Conservation (phyloP, 495 filamentous ascomycete genomes). For the Astrothelium subdiscretum region DNA sequence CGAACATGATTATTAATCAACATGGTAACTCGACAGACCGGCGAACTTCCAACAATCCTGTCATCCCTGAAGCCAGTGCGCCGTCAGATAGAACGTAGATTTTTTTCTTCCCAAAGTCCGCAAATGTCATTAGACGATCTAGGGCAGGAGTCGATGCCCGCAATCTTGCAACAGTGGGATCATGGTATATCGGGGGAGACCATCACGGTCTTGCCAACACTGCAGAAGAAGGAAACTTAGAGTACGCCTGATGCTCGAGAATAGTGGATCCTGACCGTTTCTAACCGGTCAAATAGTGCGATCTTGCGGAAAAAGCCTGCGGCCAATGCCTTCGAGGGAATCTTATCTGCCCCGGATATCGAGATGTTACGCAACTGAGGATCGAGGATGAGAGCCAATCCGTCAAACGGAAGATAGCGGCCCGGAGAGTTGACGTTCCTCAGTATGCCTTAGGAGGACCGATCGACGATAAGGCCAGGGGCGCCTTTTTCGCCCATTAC, state of each 20-base stretch:
- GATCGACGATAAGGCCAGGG: conserved; percentile 10
- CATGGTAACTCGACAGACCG: no score
- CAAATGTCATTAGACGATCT: no score
- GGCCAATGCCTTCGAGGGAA: not conserved
- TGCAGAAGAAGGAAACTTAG: not conserved
- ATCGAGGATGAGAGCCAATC: conserved; percentile 17
- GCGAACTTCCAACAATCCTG: no score
- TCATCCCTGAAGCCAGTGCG: no score
- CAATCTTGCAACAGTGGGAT: no score
- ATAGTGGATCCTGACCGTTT: no score
- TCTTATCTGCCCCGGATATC: conserved; percentile 13
- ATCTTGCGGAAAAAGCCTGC: not conserved
- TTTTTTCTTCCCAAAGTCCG: no score
- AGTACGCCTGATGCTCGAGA: not conserved
- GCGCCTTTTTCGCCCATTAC: conserved; percentile 20
- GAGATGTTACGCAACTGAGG: conserved; percentile 13
- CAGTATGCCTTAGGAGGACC: not conserved
- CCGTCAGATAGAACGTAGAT: no score
- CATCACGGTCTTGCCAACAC: not conserved
- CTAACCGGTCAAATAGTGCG: not conserved
- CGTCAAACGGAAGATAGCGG: conserved; percentile 8
- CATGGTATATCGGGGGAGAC: not conserved
- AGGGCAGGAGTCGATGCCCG: no score
- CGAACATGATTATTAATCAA: no score
- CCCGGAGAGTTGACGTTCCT: not conserved